Conservation (phyloP, 495 filamentous ascomycete species). For the Pseudomonodictys pantanalensis region DNA sequence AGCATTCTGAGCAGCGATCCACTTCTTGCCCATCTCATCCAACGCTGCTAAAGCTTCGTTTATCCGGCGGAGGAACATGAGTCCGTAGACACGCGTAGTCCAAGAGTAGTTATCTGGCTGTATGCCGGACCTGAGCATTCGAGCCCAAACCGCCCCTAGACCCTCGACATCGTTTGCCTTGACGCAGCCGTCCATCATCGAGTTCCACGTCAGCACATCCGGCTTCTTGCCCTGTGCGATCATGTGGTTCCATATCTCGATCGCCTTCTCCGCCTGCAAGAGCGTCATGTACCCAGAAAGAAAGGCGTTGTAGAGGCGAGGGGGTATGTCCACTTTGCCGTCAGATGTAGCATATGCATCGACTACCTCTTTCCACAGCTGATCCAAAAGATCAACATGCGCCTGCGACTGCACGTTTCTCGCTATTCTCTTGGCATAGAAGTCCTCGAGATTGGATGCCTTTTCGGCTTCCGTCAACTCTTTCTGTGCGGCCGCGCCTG, state of each 20-base stretch:
- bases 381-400: background rate
- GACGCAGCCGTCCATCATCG: slow-evolving; percentile 61
- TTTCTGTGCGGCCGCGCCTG: background rate
- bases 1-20: slow-evolving; percentile 20
- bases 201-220: slow-evolving; percentile 56
- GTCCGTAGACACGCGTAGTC: slow-evolving; percentile 60
- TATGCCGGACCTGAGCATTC: slow-evolving; percentile 50
- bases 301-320: slow-evolving; percentile 51
- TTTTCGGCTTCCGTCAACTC: background rate
- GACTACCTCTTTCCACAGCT: slow-evolving; percentile 12
- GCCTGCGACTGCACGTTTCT: background rate
- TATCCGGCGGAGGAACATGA: slow-evolving; percentile 50
- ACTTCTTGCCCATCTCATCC: slow-evolving; percentile 54
- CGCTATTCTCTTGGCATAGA: slow-evolving; percentile 1
- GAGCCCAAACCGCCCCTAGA: slow-evolving; percentile 58
- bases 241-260: slow-evolving; percentile 61
- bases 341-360: slow-evolving; percentile 4
- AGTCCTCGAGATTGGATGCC: background rate
- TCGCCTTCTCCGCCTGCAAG: slow-evolving; percentile 46
- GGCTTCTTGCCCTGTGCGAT: slow-evolving; percentile 50
- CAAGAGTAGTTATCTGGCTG: slow-evolving; percentile 57
- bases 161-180: slow-evolving; percentile 47
- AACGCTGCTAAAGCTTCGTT: slow-evolving; percentile 55
- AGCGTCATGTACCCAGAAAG: slow-evolving; percentile 52
- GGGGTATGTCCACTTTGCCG: slow-evolving; percentile 17